These are phyloP conservation scores for Penicillium digitatum DNA, from an alignment of 2,329 filamentous ascomycete genomes.

Conservation along the genomic window DNA sequence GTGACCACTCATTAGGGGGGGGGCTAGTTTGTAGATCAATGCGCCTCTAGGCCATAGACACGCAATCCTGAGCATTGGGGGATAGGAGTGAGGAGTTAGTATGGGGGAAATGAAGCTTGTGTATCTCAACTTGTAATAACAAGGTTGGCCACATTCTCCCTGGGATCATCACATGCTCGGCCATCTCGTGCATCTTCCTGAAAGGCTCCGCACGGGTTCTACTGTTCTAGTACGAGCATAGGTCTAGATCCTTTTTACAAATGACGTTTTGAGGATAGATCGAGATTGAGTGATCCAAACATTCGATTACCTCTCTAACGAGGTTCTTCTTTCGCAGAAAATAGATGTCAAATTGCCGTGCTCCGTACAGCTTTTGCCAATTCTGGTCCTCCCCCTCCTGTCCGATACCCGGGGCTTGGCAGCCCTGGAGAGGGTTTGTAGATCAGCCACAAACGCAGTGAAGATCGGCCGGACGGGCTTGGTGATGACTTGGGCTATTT, in stretches of 20 bases:
- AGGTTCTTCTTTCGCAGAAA: background rate
- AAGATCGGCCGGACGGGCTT: slow-evolving; percentile 19
- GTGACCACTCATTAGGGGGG: slow-evolving; percentile 11
- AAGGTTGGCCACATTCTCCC: slow-evolving; percentile 3
- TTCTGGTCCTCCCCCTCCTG: slow-evolving; percentile 10
- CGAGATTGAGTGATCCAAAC: background rate
- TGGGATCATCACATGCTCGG: slow-evolving; percentile 28
- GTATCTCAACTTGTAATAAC: background rate
- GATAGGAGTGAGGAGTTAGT: background rate
- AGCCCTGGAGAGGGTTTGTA: slow-evolving; percentile 16
- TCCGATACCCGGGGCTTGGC: slow-evolving; percentile 18
- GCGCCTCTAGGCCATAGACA: background rate
- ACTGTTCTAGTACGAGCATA: background rate
- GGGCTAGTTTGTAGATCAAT: background rate
- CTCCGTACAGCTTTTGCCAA: background rate
- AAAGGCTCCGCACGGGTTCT: slow-evolving; percentile 13
- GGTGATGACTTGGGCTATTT: slow-evolving; percentile 12
- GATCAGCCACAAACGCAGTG: slow-evolving; percentile 21
- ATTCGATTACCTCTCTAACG: no score
- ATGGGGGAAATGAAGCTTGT: slow-evolving; percentile 5
- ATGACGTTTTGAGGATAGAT: background rate
- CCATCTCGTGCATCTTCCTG: slow-evolving; percentile 18
- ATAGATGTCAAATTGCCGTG: background rate
- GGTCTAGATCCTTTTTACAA: background rate
- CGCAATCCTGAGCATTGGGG: background rate